These are phyloP conservation scores for Xylaria telfairii DNA, from an alignment of 495 filamentous ascomycete genomes.

Conservation along the genomic window DNA sequence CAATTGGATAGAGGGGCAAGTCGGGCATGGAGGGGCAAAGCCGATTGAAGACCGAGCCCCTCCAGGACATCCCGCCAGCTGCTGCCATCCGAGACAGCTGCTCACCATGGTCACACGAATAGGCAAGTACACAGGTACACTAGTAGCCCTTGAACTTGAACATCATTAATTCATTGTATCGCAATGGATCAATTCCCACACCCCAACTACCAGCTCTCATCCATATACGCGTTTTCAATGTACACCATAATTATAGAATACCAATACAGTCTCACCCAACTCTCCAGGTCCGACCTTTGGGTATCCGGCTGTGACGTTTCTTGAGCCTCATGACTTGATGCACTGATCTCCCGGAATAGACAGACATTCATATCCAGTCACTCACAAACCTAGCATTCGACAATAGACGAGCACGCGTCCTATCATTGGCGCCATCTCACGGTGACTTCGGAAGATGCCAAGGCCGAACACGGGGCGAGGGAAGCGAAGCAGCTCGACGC, in stretches of 20 bases:
- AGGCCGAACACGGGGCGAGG: background rate
- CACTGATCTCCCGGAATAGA: no score
- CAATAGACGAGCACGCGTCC: background rate
- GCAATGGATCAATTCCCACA: no score
- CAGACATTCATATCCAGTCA: no score
- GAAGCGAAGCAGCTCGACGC: slow-evolving; percentile 17
- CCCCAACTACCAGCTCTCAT: background rate
- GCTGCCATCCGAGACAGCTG: background rate
- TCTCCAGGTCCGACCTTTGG: background rate
- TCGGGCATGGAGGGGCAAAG: slow-evolving; percentile 31
- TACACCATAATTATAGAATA: background rate
- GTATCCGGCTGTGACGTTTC: background rate
- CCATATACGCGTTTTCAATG: background rate
- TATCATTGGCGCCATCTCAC: background rate
- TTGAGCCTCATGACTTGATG: no score
- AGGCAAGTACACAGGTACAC: background rate
- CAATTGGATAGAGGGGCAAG: slow-evolving; percentile 1
- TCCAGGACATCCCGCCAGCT: background rate
- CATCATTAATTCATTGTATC: background rate
- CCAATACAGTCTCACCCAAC: background rate
- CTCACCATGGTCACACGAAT: background rate
- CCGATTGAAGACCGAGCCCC: slow-evolving; percentile 4
- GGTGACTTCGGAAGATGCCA: background rate
- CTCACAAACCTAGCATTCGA: background rate
- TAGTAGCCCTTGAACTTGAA: background rate